A percentile compares a stretch with the other conserved stretches of the same genome.
phyloP scores from a whole-genome alignment of 768 basidiomycete species.

The Amanita thiersii region DNA sequence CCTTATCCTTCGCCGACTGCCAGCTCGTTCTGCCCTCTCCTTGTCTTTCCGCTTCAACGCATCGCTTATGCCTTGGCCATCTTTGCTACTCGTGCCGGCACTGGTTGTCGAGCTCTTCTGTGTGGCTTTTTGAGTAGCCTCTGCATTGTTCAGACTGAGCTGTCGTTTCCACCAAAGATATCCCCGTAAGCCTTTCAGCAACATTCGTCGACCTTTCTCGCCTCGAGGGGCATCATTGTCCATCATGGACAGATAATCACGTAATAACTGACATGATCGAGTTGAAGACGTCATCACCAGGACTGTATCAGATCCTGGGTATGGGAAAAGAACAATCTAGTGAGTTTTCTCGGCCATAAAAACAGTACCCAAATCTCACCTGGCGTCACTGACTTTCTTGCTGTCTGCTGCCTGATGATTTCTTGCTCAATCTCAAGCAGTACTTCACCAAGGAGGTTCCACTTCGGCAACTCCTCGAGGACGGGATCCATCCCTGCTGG shows the following conservation, averaged over 20 bases:
- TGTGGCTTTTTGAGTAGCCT: not conserved
- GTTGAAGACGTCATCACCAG: slow-evolving; percentile 86
- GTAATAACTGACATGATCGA: slow-evolving; percentile 63
- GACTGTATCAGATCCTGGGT: slow-evolving; percentile 62
- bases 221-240: slow-evolving; percentile 50
- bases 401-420: slow-evolving; percentile 53
- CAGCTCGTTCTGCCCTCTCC: slow-evolving; percentile 47
- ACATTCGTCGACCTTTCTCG: slow-evolving; percentile 63
- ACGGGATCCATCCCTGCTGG: slow-evolving; percentile 77
- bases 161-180: slow-evolving; percentile 82
- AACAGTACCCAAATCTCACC: slow-evolving; percentile 13
- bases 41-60: slow-evolving; percentile 74
- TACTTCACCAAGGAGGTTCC: slow-evolving; percentile 79
- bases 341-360: not conserved
- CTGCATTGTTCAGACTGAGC: slow-evolving; percentile 28
- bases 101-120: slow-evolving; percentile 7
- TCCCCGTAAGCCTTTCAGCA: slow-evolving; percentile 61
- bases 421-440: slow-evolving; percentile 88
- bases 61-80: slow-evolving; percentile 46
- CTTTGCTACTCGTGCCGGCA: slow-evolving; percentile 17
- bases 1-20: slow-evolving; percentile 64
- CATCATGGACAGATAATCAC: slow-evolving; percentile 71
- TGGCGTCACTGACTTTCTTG: slow-evolving; percentile 17
- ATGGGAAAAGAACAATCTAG: not conserved
- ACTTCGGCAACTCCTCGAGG: slow-evolving; percentile 93